Base-by-base conservation (phyloP, 345 rosid species). In the thale cress (Arabidopsis thaliana) region DNA sequence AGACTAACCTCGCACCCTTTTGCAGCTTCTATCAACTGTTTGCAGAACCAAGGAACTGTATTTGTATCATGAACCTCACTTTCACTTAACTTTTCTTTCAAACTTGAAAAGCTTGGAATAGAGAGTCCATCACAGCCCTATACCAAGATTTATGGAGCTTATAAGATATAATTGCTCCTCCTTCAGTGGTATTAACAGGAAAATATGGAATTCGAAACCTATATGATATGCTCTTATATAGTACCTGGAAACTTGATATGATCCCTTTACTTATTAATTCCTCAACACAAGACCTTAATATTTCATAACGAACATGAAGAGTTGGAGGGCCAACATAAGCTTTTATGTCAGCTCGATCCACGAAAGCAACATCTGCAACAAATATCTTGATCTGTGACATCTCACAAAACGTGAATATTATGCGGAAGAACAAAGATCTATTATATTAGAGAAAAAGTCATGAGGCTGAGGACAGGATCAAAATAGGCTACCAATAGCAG, bases 251-350 rank as follows among this genome's bases (percentile, higher is more conserved):
- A 67, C 80, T 79, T 73, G 91, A 78, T 82, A 95, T 24, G 65
- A 95, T 88, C 82, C 86, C 90, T 30, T 85, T 85, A 55, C 94
- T 81, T 11, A 87, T 57, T 59, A 95, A 89, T 79, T 95, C 98
- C 65, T 87, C 90, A 81, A 90, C 73, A 79, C 97, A 92, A 59
- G 98, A 90, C 67, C 91, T 86, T 59, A 95, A 79, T 75, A 92
- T 95, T 79, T 90, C 96, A 56, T 89, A 92, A 67, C 99, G 96
- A 76, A 97, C 99, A 79, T 87, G 87, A 82, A 90, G 84, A 74
- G 88, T 89, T 78, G 99, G 98, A 71, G 99, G 98, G 67, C 98
- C 98, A 66, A 95, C 89, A 69, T 92, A 95, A 40, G 99, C 99
- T 83, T 95, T 95, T 76, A 95, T 88, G 81, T 95, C 99, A 59